Base-by-base conservation (phyloP, 1,284 basidiomycete genomes). In the Trichosporon inkin region DNA sequence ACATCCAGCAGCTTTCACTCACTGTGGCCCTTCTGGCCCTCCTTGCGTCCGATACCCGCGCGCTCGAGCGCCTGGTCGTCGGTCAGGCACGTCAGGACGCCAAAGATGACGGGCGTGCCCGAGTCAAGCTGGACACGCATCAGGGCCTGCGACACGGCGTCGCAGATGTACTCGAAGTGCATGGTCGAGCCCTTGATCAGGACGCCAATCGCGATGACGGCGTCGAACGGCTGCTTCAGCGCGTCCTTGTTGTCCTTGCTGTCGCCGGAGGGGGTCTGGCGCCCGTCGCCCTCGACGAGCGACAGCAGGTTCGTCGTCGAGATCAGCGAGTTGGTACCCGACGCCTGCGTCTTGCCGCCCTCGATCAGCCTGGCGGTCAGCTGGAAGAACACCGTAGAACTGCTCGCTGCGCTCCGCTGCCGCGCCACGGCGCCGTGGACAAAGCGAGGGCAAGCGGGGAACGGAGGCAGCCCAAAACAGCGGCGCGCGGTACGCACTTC, bases 101-200 rank as follows among this genome's bases (percentile, higher is more conserved):
- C 96, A 75, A 98, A 95, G 66, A 99, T 89, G 70, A 99, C 91
- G 0, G 95, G 95, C n/a, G 90, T 85, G 19, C 91, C 90, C 2
- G 88, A 88, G 77, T 99, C 94, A 68, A 98, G 81, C 74, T 94
- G 92, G 24, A 97, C 85, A 66, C 86, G 85, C 95, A 98, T 99
- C 68, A 99, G 82, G 38, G 88, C 93, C 70, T 95, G 88, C 47
- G 90, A 88, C 62, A 96, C 91, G 59, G 87, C 85, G 69, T 98
- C 93, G 74, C 86, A 91, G 77, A 99, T 99, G 82, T 99, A 99
- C 79, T 97, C 93, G 76, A 96, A 97, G 80, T 97, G 93, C 91
- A 95, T 95, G 14, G 93, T 96, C 3, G 86, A 84, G 60, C 93
- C 95, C 79, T 99, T 99, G 84, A 99, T 97, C 74, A 99, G 86